phyloP scores from a whole-genome alignment of 768 basidiomycete genomes.

The Pulveroboletus sp. region DNA sequence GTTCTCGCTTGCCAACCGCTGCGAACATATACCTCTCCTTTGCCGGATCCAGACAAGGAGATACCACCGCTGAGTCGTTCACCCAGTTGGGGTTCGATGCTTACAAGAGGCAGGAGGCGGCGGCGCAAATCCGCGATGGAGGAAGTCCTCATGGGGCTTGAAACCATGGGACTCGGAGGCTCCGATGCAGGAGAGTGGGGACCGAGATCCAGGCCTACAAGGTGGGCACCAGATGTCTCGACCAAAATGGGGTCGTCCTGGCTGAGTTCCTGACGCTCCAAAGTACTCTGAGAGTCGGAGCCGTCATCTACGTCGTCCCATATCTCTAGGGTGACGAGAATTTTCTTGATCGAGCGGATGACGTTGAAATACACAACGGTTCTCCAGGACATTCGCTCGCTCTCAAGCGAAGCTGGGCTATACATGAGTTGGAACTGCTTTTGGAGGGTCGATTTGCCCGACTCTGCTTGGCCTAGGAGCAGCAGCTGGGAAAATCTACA shows the following conservation, averaged over 20 bases:
- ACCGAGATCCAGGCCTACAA: conserved; percentile 9
- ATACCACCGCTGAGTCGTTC: conserved; percentile 73
- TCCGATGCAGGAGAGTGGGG: conserved; percentile 10
- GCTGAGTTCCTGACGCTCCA: conserved; percentile 31
- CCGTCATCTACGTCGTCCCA: conserved; percentile 62
- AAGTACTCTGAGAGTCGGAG: conserved; percentile 34
- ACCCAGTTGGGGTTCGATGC: conserved; percentile 59
- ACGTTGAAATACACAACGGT: conserved; percentile 75
- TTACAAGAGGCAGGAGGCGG: conserved; percentile 56
- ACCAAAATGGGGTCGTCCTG: conserved; percentile 22
- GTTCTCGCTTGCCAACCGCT: conserved; percentile 78
- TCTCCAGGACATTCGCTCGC: conserved; percentile 68
- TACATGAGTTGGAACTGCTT: conserved; percentile 84
- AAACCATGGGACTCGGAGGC: conserved; percentile 8
- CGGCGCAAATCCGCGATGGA: conserved; percentile 53
- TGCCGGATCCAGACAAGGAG: conserved; percentile 70
- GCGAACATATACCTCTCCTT: conserved; percentile 70
- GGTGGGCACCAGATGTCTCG: conserved; percentile 11
- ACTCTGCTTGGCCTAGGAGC: conserved; percentile 77
- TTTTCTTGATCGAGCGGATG: conserved; percentile 65
- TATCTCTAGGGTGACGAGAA: conserved; percentile 56
- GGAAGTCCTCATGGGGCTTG: conserved; percentile 21
- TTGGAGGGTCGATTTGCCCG: conserved; percentile 72
- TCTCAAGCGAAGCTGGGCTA: conserved; percentile 63
- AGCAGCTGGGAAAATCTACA: conserved; percentile 45